phyloP scores from a whole-genome alignment of 2,329 filamentous ascomycete genomes.

The Fusarium torulosum region DNA sequence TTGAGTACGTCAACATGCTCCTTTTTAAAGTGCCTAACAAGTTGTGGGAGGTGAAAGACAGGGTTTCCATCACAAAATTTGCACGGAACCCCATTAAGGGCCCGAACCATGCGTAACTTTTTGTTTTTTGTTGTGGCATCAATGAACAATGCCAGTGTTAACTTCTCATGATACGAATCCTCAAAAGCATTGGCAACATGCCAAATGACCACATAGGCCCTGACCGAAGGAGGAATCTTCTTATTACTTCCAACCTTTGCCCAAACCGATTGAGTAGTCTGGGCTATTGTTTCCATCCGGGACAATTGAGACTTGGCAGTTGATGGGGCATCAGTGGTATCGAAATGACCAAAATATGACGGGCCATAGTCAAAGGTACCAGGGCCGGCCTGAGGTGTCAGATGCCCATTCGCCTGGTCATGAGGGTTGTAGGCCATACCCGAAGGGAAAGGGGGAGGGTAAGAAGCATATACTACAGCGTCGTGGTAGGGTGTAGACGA shows the following conservation, averaged over 20 bases:
- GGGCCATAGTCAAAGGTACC: slow-evolving; percentile 10
- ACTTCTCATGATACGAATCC: slow-evolving; percentile 67
- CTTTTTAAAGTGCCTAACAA: slow-evolving; percentile 69
- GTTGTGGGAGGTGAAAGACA: slow-evolving; percentile 68
- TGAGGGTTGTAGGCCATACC: slow-evolving; percentile 11
- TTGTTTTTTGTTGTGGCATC: slow-evolving; percentile 69
- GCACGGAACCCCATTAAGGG: slow-evolving; percentile 66
- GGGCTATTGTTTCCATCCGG: slow-evolving; percentile 66
- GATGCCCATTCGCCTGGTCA: slow-evolving; percentile 16
- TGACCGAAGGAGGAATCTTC: slow-evolving; percentile 71
- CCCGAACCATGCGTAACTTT: slow-evolving; percentile 68
- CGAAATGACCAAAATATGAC: slow-evolving; percentile 20
- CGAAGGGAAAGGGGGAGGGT: slow-evolving; percentile 20
- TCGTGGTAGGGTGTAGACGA: slow-evolving; percentile 28
- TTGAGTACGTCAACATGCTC: slow-evolving; percentile 53
- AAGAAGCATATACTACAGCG: slow-evolving; percentile 25
- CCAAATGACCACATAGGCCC: slow-evolving; percentile 73
- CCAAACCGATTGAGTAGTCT: slow-evolving; percentile 72
- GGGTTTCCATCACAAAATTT: slow-evolving; percentile 62
- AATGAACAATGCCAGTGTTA: slow-evolving; percentile 69
- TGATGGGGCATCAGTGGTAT: slow-evolving; percentile 3
- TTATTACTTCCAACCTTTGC: slow-evolving; percentile 69
- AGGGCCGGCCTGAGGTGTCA: not conserved
- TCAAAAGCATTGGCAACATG: slow-evolving; percentile 71
- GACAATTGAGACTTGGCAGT: slow-evolving; percentile 52